Conservation (phyloP, 2,329 filamentous ascomycete genomes). For the Phialophora verrucosa region DNA sequence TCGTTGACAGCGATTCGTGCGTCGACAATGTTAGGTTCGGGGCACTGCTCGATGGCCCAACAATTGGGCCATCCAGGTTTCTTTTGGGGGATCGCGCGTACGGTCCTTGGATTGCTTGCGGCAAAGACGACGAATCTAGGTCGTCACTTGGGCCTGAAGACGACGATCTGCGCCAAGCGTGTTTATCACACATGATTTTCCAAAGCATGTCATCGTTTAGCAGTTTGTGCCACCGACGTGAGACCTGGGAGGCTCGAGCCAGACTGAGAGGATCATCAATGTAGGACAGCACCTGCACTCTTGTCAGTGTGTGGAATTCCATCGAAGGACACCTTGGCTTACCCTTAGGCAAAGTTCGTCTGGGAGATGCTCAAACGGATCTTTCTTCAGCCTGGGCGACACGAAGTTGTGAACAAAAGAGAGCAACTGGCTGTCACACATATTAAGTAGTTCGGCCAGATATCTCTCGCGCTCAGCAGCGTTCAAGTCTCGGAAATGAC, state of each 20-base stretch:
- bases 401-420: conserved; percentile 98
- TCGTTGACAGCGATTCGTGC: conserved; percentile 31
- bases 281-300: conserved; percentile 80
- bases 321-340: conserved; percentile 45
- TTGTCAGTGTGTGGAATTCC: conserved; percentile 9
- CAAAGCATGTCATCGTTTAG: conserved; percentile 96
- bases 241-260: conserved; percentile 94
- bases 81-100: conserved; percentile 36
- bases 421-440: conserved; percentile 92
- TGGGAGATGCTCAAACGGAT: conserved; percentile 89
- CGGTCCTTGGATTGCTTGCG: conserved; percentile 61
- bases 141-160: conserved; percentile 48
- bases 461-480: conserved; percentile 78
- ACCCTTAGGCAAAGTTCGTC: conserved; percentile 91
- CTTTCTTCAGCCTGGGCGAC: conserved; percentile 90
- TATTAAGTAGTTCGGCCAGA: conserved; percentile 84
- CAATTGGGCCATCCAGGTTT: conserved; percentile 33
- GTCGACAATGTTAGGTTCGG: conserved; percentile 52
- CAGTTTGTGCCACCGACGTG: conserved; percentile 88
- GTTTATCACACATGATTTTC: conserved; percentile 96
- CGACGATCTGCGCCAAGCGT: conserved; percentile 74
- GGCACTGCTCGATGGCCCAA: conserved; percentile 53
- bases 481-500: conserved; percentile 78
- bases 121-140: conserved; percentile 44
- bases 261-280: conserved; percentile 96